Evolutionary conservation across 192 early-diverging fungal genomes (phyloP), one percentile per base, ranked within the genome.

Genomic region (Backusella parvicylindrica): DNA sequence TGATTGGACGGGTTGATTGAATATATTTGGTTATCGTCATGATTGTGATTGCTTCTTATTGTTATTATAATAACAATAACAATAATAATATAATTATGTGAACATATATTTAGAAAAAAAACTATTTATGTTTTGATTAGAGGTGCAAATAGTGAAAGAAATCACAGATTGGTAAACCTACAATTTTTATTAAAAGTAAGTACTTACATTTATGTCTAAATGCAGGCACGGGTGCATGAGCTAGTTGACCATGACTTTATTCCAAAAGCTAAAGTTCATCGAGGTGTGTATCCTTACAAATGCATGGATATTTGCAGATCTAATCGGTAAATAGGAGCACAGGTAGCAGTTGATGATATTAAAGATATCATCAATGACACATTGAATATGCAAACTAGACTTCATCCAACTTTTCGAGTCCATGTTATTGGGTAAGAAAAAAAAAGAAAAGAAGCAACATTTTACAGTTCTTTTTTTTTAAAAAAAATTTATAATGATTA

Each of bases 351-450:
- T 3, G 21, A n/a, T 15, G 71, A 73, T 28, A 64, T 73, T 26
- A 73, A 36, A 38, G 49, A 73, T 7, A 73, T 60, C 15, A 56
- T 73, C 18, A 36, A 26, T 12, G 3, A 26, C n/a, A 64, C 71
- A 13, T 15, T 73, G 2, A 8, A 23, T 23, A 23, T 63, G 11
- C 71, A 73, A 53, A 13, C 37, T 38, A 23, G n/a, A 28, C 21
- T 73, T 9, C 36, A 73, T 63, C 53, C 53, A 15, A 60, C 32
- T 30, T 73, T 38, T 40, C 53, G 35, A 28, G 2, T 73, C 3
- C 33, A 73, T 63, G 35, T 73, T 21, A 32, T 64, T 7, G 71
- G 71, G 71, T 73, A 38, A 38, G 6, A 60, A 23, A 41, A 41
- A 47, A 47, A 7, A 47, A 47, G 4, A n/a, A 13, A 9, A 41